A percentile compares a stretch with the other conserved stretches of the same genome.
Evolutionary conservation across 306 rosid species (phyloP).

Genomic region (Glycine soja): DNA sequence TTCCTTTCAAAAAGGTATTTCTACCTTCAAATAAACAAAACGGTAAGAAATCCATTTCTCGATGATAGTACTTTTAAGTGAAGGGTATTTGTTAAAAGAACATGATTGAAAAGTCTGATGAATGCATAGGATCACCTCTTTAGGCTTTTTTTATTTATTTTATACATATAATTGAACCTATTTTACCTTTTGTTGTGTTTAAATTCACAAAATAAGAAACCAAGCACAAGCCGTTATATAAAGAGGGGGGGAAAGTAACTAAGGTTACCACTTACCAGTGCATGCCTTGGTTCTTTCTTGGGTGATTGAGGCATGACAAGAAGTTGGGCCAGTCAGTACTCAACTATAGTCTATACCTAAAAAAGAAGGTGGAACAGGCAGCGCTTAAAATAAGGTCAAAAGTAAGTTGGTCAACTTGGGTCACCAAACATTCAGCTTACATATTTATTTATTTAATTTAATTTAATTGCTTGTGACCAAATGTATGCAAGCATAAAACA

Average conservation of each 20-base stretch:
- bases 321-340: slow-evolving; percentile 28
- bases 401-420: neutral
- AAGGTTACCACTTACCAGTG: neutral
- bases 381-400: slow-evolving; percentile 38
- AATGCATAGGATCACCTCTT: neutral
- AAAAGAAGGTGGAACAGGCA: slow-evolving; percentile 5
- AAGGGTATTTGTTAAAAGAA: neutral
- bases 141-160: too few species aligned
- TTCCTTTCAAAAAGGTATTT: neutral
- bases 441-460: neutral
- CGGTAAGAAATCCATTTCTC: neutral
- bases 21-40: neutral
- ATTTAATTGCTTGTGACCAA: neutral
- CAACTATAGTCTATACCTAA: neutral
- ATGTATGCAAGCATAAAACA: slow-evolving; percentile 6
- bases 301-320: slow-evolving; percentile 3
- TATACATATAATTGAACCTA: neutral
- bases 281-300: neutral
- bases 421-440: neutral
- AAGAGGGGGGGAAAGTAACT: neutral
- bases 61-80: neutral
- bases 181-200: neutral
- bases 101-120: neutral
- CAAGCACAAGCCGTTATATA: neutral
- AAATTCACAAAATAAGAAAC: neutral